Conservation (phyloP, 1,284 basidiomycete species). For the Boletellus deceptivus region DNA sequence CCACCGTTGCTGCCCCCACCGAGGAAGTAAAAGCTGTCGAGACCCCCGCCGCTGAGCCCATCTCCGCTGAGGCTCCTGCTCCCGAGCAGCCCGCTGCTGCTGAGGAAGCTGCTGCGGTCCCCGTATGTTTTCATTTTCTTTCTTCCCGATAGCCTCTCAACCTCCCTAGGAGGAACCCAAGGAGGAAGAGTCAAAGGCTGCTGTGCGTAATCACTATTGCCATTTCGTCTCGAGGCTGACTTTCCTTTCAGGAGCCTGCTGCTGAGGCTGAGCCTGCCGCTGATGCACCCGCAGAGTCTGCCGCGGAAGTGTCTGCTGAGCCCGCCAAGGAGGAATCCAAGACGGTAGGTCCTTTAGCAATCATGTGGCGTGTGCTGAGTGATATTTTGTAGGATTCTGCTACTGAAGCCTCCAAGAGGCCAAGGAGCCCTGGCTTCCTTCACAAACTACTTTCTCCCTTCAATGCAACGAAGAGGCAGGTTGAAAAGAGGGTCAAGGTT, state of each 20-base stretch:
- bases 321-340: slow-evolving; percentile 58
- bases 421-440: slow-evolving; percentile 74
- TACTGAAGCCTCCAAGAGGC: slow-evolving; percentile 50
- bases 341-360: slow-evolving; percentile 41
- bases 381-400: slow-evolving; percentile 34
- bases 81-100: slow-evolving; percentile 35
- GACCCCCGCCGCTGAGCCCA: slow-evolving; percentile 39
- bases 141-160: background rate
- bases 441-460: slow-evolving; percentile 72
- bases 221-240: background rate
- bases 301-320: slow-evolving; percentile 38
- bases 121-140: slow-evolving; percentile 29
- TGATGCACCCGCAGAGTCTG: slow-evolving; percentile 40
- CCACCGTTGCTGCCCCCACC: slow-evolving; percentile 43
- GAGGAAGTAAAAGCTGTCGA: slow-evolving; percentile 58
- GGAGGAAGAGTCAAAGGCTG: slow-evolving; percentile 47
- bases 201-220: slow-evolving; percentile 31
- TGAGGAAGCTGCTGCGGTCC: slow-evolving; percentile 33
- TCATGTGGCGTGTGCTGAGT: background rate
- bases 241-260: slow-evolving; percentile 33
- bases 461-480: slow-evolving; percentile 43
- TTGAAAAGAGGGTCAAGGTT: slow-evolving; percentile 54
- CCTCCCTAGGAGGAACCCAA: slow-evolving; percentile 46
- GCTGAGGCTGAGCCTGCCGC: slow-evolving; percentile 26
- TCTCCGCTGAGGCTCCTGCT: slow-evolving; percentile 30